phyloP scores from a whole-genome alignment of 192 early-diverging fungal species.

The Mortierella hygrophila region DNA sequence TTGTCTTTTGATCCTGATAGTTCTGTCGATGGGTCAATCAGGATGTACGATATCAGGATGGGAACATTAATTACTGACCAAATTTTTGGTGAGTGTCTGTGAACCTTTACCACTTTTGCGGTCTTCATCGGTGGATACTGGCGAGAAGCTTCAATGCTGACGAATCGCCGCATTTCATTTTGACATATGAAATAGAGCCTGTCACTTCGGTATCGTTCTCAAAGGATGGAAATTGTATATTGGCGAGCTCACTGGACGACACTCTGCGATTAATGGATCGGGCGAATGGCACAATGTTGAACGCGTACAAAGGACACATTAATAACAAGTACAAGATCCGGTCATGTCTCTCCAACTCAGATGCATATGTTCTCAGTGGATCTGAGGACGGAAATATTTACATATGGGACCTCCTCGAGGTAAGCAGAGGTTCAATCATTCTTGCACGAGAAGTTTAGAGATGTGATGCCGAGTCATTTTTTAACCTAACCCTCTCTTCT shows the following conservation, averaged over 20 bases:
- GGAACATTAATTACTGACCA: constrained; percentile 77
- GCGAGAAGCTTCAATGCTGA: neutral
- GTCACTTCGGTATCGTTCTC: constrained; percentile 81
- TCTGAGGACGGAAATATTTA: constrained; percentile 91
- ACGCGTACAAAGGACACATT: constrained; percentile 85
- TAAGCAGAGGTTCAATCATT: constrained; percentile 2
- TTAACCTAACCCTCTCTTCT: constrained; percentile 4
- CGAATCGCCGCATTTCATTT: constrained; percentile 15
- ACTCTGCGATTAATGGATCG: constrained; percentile 90
- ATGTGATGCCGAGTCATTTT: neutral
- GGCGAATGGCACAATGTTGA: constrained; percentile 76
- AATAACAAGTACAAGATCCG: constrained; percentile 83
- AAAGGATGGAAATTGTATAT: constrained; percentile 77
- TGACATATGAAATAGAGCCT: constrained; percentile 62
- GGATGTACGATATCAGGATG: constrained; percentile 89
- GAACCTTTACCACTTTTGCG: neutral
- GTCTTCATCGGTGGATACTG: too few relatives aligned
- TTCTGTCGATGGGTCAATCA: constrained; percentile 86
- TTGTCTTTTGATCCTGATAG: constrained; percentile 28
- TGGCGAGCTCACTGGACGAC: constrained; percentile 81
- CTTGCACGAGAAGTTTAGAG: neutral
- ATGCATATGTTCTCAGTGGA: constrained; percentile 84
- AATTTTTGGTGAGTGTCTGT: constrained; percentile 69
- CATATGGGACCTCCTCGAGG: constrained; percentile 88
- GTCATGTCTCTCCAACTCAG: constrained; percentile 77